Evolutionary conservation across 306 rosid species (phyloP).

Genomic region (Styphnolobium japonicum): DNA sequence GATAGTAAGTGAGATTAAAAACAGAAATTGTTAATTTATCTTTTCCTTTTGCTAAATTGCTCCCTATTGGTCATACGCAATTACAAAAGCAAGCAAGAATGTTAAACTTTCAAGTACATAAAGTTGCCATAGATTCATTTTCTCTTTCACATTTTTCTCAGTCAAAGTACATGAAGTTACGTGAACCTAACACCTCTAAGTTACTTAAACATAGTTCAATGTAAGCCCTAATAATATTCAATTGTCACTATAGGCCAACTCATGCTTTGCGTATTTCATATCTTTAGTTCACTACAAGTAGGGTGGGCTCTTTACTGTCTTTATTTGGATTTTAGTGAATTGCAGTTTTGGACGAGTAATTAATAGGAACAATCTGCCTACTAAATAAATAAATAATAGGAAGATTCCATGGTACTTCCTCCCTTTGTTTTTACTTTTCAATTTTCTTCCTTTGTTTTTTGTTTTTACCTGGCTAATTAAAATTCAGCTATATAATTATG

Average conservation of each 20-base stretch:
- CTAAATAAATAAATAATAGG: slow-evolving; percentile 7
- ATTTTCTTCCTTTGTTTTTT: neutral
- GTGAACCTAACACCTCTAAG: neutral
- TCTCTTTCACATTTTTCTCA: neutral
- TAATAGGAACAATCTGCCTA: slow-evolving; percentile 14
- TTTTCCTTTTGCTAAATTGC: neutral
- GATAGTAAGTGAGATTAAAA: neutral
- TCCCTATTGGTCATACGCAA: neutral
- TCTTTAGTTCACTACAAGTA: slow-evolving; percentile 22
- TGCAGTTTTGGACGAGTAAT: slow-evolving; percentile 36
- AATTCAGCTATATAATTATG: slow-evolving; percentile 19
- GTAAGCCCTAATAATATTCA: slow-evolving; percentile 18
- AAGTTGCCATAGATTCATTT: slow-evolving; percentile 1
- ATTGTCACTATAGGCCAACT: slow-evolving; percentile 32
- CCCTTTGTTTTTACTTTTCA: neutral
- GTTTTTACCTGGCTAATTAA: slow-evolving; percentile 14
- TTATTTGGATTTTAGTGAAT: slow-evolving; percentile 34
- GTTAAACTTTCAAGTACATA: neutral
- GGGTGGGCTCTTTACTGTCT: slow-evolving; percentile 26
- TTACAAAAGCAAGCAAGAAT: neutral
- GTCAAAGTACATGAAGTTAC: neutral
- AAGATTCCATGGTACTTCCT: slow-evolving; percentile 14
- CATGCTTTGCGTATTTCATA: slow-evolving; percentile 26
- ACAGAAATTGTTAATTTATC: neutral
- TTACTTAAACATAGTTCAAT: slow-evolving; percentile 12